A percentile compares a stretch with the other conserved stretches of the same genome.
phyloP scores from a whole-genome alignment of 441 rosid species.

The Geranium incanum region DNA sequence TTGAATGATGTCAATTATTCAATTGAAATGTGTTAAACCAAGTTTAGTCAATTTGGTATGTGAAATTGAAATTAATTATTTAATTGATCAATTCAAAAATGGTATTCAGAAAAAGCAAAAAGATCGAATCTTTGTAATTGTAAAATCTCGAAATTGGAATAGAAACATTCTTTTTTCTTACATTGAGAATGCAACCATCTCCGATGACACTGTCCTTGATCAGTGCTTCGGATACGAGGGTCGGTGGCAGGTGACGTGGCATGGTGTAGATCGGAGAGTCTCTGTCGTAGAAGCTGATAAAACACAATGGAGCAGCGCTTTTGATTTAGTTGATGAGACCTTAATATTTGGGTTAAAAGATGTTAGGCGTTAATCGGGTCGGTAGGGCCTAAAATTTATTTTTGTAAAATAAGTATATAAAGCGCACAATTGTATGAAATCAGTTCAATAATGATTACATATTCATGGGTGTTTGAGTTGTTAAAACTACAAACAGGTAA shows the following conservation, averaged over 20 bases:
- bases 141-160: neutral
- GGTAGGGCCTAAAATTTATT: too few species aligned
- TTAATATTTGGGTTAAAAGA: neutral
- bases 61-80: too few species aligned
- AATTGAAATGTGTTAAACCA: too few species aligned
- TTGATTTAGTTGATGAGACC: slow-evolving; percentile 3
- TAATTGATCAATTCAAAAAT: too few species aligned
- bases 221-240: slow-evolving; percentile 39
- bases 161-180: slow-evolving; percentile 23
- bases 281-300: slow-evolving; percentile 53
- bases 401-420: too few species aligned
- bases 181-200: slow-evolving; percentile 73
- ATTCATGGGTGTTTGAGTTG: too few species aligned
- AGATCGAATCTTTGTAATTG: neutral
- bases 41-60: too few species aligned
- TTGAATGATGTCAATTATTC: too few species aligned
- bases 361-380: too few species aligned
- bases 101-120: neutral
- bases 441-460: too few species aligned
- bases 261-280: slow-evolving; percentile 51
- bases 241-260: slow-evolving; percentile 71
- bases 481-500: too few species aligned
- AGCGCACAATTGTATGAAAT: too few species aligned
- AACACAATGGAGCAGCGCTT: slow-evolving; percentile 5
- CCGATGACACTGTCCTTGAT: slow-evolving; percentile 59